Base-by-base conservation (phyloP, 305 asterid genomes). In the Fraxinus sp. region DNA sequence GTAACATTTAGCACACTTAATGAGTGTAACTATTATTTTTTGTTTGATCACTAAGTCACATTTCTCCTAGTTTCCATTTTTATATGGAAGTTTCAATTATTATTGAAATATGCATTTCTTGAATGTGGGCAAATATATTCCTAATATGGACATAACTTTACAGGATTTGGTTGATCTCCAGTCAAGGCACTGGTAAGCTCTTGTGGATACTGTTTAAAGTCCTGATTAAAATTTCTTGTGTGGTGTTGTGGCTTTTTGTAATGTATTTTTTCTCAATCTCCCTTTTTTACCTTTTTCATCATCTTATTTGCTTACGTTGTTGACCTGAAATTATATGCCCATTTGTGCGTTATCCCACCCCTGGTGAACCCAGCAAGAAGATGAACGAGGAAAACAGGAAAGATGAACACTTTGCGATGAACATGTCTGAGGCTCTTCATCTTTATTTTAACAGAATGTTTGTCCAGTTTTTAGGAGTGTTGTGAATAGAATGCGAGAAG, bases 121-220 rank as follows among this genome's bases (percentile, higher is more conserved):
- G 39, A 62, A 20, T 8, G 16, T 74, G 64, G 46, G 28, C 20
- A 76, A 74, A 62, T 30, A 81, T 70, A 74, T 32, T 66, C 83
- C 83, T 84, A 41, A 84, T 84, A 18, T 9, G 55, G 77, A 33
- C 78, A 76, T 83, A n/a, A 81, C 88, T 77, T 72, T 84, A 79
- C 92, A 89, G 95, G 92, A 81, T 81, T 71, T 77, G 73, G 87
- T 81, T 82, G 89, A 85, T 86, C 81, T 85, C 85, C 91, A 78
- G 81, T 68, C 86, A 74, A 52, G 62, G 75, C 9, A 77, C 82
- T 18, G 90, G 95, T 92, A 87, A 88, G 90, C 35, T 81, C 80
- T 78, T 43, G 28, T 55, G 57, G 36, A 76, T 83, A 70, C 77
- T 18, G 52, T 73, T 71, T 52, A 26, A 32, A 30, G 16, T 33